Percentiles rank a stretch among this genome's conserved stretches.
phyloP scores from a whole-genome alignment of 805 yeast genomes.

The Metschnikowia lachancei region DNA sequence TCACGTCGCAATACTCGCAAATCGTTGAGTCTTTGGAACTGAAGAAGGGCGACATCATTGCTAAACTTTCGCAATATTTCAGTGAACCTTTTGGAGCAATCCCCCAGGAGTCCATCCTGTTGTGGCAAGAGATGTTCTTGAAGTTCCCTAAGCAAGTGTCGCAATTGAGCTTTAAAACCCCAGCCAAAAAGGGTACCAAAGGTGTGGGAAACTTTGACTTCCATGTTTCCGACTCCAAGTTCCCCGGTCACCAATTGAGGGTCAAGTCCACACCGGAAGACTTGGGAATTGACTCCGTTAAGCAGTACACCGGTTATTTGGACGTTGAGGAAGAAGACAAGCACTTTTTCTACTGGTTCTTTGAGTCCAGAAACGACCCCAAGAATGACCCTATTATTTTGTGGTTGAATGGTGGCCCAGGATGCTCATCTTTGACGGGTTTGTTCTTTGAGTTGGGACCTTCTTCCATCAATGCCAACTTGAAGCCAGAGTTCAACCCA shows the following conservation, averaged over 20 bases:
- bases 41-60: slow-evolving; percentile 31
- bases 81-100: slow-evolving; percentile 50
- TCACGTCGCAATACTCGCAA: slow-evolving; percentile 15
- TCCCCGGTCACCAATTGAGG: slow-evolving; percentile 32
- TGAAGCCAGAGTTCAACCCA: slow-evolving; percentile 75
- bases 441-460: slow-evolving; percentile 92
- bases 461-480: slow-evolving; percentile 61
- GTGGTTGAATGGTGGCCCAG: slow-evolving; percentile 97
- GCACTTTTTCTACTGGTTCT: slow-evolving; percentile 91
- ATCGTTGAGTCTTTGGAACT: slow-evolving; percentile 16
- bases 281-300: slow-evolving; percentile 77
- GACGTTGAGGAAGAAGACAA: slow-evolving; percentile 81
- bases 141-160: slow-evolving; percentile 56
- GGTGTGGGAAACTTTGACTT: slow-evolving; percentile 31
- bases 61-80: slow-evolving; percentile 50
- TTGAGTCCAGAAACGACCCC: slow-evolving; percentile 74
- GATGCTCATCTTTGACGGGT: slow-evolving; percentile 90
- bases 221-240: slow-evolving; percentile 38
- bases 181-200: slow-evolving; percentile 43
- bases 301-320: slow-evolving; percentile 82
- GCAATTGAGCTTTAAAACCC: slow-evolving; percentile 47
- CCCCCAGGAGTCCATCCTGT: slow-evolving; percentile 46
- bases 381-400: slow-evolving; percentile 78
- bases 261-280: slow-evolving; percentile 21
- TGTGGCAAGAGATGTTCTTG: slow-evolving; percentile 65